Base-by-base conservation (phyloP, 139 green algal species). In the Chlamydomonas sp. region DNA sequence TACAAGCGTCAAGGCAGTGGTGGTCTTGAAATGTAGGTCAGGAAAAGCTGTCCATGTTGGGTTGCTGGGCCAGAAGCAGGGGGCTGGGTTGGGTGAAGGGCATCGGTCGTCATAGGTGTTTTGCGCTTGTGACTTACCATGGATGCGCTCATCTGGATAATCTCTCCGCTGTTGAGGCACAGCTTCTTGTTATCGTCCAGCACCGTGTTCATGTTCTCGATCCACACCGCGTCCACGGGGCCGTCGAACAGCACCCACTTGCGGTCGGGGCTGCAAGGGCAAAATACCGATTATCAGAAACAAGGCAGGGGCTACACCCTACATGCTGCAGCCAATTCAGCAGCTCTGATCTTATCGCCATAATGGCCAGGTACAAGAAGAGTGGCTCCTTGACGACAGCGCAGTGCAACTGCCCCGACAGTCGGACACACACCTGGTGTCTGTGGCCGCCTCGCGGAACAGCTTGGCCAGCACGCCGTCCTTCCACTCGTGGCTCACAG, bases 101-200 rank as follows among this genome's bases (percentile, higher is more conserved):
- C 68, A 74, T n/a, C n/a, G n/a, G n/a, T n/a, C n/a, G n/a, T n/a
- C 15, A 76, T 76, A 72, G 59, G 78, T 58, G 78, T 15, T 49
- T 71, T 69, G 60, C 5, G 15, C 60, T 63, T 59, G 61, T 58
- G 63, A n/a, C 84, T 20, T 17, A 82, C 84, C 90, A 93, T 93
- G 85, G 71, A 73, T 14, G 85, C 74, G 63, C 75, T 89, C 92
- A 97, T 96, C 85, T 96, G 94, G 68, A 97, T 95, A 89, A 97
- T 97, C 90, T 97, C 94, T 17, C 94, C 92, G 68, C 79, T 90
- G 91, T 96, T 96, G 59, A 97, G 90, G 90, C 95, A 97, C 62
- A 97, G 93, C 90, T 97, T 97, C 91, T 97, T 97, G 95, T 97
- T 97, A 93, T 97, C 95, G 89, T 97, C 95, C 74, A 97, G 92